Evolutionary conservation across 495 filamentous ascomycete genomes (phyloP).

Genomic region (Penicillium arizonense): DNA sequence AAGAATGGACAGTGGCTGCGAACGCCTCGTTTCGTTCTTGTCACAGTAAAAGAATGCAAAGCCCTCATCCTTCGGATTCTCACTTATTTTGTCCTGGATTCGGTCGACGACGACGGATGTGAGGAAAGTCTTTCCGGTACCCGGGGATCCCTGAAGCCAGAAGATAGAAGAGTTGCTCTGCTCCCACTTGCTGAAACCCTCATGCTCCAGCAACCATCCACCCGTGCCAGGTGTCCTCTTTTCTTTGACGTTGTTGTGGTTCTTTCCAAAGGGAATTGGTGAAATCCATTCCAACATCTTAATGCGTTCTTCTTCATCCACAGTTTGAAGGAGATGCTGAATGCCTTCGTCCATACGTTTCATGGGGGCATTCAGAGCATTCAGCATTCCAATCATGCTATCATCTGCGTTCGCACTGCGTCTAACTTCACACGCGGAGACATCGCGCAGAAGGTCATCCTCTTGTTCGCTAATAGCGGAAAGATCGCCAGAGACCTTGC

Average conservation of each 20-base stretch:
- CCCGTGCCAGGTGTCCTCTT: conserved; percentile 16
- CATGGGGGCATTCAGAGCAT: too few relatives aligned
- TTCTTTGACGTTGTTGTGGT: conserved; percentile 16
- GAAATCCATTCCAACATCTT: conserved; percentile 25
- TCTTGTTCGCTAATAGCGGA: conserved; percentile 4
- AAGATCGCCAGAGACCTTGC: neutral
- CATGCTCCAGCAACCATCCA: conserved; percentile 16
- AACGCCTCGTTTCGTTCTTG: conserved; percentile 25
- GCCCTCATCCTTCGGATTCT: conserved; percentile 19
- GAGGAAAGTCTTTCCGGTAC: conserved; percentile 38
- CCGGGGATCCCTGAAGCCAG: conserved; percentile 28
- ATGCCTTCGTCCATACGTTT: neutral
- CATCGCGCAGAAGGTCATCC: too few relatives aligned
- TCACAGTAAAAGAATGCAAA: conserved; percentile 46
- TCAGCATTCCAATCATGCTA: too few relatives aligned
- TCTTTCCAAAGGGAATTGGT: conserved; percentile 16
- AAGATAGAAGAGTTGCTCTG: conserved; percentile 12
- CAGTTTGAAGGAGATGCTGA: conserved; percentile 1
- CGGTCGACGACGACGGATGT: conserved; percentile 33
- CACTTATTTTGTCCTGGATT: conserved; percentile 9
- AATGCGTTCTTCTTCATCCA: conserved; percentile 9
- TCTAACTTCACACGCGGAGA: too few relatives aligned
- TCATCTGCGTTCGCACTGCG: too few relatives aligned
- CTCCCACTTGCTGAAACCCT: conserved; percentile 14
- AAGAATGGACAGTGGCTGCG: conserved; percentile 30